These are phyloP conservation scores for Phytophthora colocasiae DNA, from an alignment of 352 stramenopile species.

Conservation along the genomic window DNA sequence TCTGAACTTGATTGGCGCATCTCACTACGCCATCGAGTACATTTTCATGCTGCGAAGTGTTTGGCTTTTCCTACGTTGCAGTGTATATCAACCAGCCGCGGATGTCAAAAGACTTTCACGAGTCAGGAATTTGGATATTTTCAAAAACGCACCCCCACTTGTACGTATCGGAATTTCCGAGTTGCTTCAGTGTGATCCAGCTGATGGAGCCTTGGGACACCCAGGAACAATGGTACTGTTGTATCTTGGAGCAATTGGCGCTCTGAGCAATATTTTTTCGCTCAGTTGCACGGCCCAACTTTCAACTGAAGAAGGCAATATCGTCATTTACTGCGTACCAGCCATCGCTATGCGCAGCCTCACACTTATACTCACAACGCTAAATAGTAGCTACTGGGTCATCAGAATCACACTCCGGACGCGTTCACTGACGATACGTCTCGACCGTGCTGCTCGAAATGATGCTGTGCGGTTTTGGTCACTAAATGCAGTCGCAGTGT, in stretches of 20 bases:
- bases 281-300: conserved; percentile 38
- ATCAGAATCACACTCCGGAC: conserved; percentile 38
- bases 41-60: conserved; percentile 26
- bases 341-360: conserved; percentile 36
- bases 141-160: not conserved
- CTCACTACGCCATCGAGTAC: conserved; percentile 38
- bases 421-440: conserved; percentile 19
- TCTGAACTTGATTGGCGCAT: conserved; percentile 39
- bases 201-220: conserved; percentile 36
- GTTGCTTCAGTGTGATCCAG: conserved; percentile 28
- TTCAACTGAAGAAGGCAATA: conserved; percentile 26
- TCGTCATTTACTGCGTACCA: conserved; percentile 38
- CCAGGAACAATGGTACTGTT: conserved; percentile 43
- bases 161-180: conserved; percentile 21
- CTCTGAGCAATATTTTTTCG: conserved; percentile 53
- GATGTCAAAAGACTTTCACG: not conserved
- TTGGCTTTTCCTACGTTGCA: conserved; percentile 29
- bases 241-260: conserved; percentile 42
- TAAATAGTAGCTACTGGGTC: conserved; percentile 46
- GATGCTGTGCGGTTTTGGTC: conserved; percentile 30
- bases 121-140: conserved; percentile 2
- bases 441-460: conserved; percentile 21
- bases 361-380: conserved; percentile 32
- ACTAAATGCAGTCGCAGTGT: conserved; percentile 11
- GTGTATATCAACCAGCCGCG: conserved; percentile 14